Evolutionary conservation across 495 filamentous ascomycete genomes (phyloP), one percentile per base, ranked within the genome.

Genomic region (Aspergillus carlsbadensis): DNA sequence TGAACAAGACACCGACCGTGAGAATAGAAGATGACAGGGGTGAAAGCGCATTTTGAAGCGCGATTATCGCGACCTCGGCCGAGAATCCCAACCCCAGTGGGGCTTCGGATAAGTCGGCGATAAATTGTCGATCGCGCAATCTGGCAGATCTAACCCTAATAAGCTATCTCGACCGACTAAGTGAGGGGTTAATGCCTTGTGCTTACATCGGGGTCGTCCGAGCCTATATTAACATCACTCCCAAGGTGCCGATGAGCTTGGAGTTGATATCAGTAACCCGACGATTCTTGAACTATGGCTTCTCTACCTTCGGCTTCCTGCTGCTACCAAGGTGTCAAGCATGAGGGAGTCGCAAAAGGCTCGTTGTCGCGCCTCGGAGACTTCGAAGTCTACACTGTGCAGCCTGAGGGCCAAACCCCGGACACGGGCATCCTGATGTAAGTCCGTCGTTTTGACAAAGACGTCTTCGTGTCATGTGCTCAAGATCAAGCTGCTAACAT

Each of bases 401-500:
- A 69, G 46, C 70, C 67, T 0, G 45, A 44, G 3, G 50, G 69
- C 46, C 59, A 60, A 35, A 66, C 67, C 8, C 68, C 67, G 17
- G 50, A 65, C 17, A 53, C 62, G 4, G 67, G 62, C 5, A 57
- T 73, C 35, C 33, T 73, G 2, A 59, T 73, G 51, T 54, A 44
- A 10, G 51, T 43, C 15, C 36, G 14, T 8, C 22, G 6, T 22
- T 29, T 29, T 18, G 0, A 17, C 21, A n/a, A n/a, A n/a, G n/a
- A n/a, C n/a, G n/a, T 52, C 4, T 11, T 20, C n/a, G 2, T 40
- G 6, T 15, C n/a, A 2, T 10, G 5, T 26, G 18, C 8, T 14
- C 11, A 14, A 39, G 36, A 14, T 17, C 15, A 17, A 39, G 4
- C 36, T 39, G 36, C 11, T 17, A 3, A 14, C 36, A 39, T 39